Base-by-base conservation (phyloP, 2,329 filamentous ascomycete genomes). In the Aphanoascus verrucosus region DNA sequence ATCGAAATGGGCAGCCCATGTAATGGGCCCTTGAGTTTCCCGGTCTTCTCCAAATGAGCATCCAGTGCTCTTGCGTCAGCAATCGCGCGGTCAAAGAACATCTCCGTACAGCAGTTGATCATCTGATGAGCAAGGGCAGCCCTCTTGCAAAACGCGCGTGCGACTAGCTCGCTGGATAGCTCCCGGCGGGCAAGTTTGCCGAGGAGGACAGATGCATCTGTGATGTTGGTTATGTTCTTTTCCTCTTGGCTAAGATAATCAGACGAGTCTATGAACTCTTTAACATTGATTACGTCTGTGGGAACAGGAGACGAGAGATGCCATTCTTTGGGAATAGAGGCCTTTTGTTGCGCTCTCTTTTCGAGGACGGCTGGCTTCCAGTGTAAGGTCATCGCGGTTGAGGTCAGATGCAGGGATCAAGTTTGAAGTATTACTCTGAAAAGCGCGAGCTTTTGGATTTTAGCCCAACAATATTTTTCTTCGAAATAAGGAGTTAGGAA, bases 1-100 rank as follows among this genome's bases (percentile, higher is more conserved):
- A 65, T 42, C 44, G 60, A 63, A 43, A 64, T 54, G 1, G 61
- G 62, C 31, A 65, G 55, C 32, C 62, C 63, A 45, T 64, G 62
- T 46, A 64, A 55, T 14, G 63, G 63, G 3, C 61, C 62, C 40
- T 60, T 35, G 2, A 56, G 45, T 37, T 60, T 58, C 7, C 61
- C 61, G 8, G 52, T 58, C 46, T 23, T 49, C 41, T 45, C 56
- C 46, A 52, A 53, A 51, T 60, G 41, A 12, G 55, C 48, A 35
- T 63, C 62, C 11, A 63, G 55, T 32, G 56, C 53, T 31, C 56
- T 58, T 38, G 62, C 61, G 19, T 55, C 19, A 8, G 45, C 50
- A 32, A 64, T 49, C 5, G 61, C 62, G 28, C 53, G 32, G 28
- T 59, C 58, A 23, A 61, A 63, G 43, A 60, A 59, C 12, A 57